A percentile compares a stretch with the other conserved stretches of the same genome.
Evolutionary conservation across 2,329 filamentous ascomycete genomes (phyloP).

Genomic region (Dryadomyces quercus-mongolicae): DNA sequence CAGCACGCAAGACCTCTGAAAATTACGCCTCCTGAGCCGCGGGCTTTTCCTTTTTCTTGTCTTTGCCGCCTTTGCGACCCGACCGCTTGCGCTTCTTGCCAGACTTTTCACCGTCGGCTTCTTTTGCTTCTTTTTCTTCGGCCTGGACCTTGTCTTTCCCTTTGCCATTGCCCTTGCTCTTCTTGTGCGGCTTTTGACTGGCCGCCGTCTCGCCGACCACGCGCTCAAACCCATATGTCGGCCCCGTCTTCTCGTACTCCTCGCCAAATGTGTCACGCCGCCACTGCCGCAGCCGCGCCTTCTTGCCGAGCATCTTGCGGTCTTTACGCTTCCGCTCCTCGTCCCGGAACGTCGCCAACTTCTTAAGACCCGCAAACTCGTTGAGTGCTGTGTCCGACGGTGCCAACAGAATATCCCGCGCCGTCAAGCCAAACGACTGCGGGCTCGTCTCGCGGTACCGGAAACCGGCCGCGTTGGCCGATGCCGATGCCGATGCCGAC

Average conservation of each 20-base stretch:
- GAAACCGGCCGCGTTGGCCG: constrained; percentile 35
- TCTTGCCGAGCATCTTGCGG: constrained; percentile 82
- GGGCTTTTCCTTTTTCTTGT: neutral
- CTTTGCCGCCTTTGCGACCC: constrained; percentile 23
- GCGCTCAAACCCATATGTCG: constrained; percentile 44
- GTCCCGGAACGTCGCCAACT: constrained; percentile 82
- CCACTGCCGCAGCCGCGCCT: constrained; percentile 83
- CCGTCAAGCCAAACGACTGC: constrained; percentile 76
- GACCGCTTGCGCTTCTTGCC: constrained; percentile 39
- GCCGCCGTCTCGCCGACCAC: constrained; percentile 5
- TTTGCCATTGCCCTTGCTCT: constrained; percentile 17
- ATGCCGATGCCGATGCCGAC: no score
- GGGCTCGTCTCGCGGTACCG: constrained; percentile 92
- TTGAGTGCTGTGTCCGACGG: constrained; percentile 80
- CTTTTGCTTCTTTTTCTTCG: constrained; percentile 13
- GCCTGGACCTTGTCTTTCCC: constrained; percentile 17
- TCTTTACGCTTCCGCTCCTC: constrained; percentile 81
- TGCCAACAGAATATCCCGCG: constrained; percentile 79
- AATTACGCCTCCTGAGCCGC: neutral
- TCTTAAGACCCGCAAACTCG: constrained; percentile 86
- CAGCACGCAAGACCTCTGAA: neutral
- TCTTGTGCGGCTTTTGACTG: constrained; percentile 14
- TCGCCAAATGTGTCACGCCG: constrained; percentile 50
- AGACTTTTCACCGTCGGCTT: neutral
- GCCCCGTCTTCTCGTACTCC: constrained; percentile 43